Evolutionary conservation across 2,329 filamentous ascomycete species (phyloP).

Genomic region (Cytospora chrysosperma): DNA sequence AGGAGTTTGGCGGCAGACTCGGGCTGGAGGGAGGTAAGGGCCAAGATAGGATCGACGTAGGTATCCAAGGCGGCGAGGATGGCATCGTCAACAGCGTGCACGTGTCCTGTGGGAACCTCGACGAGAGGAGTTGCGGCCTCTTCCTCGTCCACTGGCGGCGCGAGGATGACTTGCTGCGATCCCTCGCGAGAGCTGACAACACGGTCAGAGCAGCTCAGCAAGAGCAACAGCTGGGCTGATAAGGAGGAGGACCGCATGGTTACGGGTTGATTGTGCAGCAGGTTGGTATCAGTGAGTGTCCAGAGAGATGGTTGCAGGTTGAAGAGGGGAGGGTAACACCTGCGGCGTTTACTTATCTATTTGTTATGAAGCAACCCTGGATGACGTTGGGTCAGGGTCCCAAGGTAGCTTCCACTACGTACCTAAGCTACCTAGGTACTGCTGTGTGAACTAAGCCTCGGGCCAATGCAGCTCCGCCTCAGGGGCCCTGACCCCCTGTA

Average conservation of each 20-base stretch:
- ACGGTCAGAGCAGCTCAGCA: conserved; percentile 15
- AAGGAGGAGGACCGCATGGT: conserved; percentile 11
- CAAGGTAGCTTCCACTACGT: too few relatives aligned
- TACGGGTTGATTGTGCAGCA: too few relatives aligned
- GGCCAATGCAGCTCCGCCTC: background rate
- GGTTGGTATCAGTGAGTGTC: background rate
- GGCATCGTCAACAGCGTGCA: conserved; percentile 7
- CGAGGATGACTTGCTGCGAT: conserved; percentile 17
- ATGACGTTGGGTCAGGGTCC: background rate
- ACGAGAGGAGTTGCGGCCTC: background rate
- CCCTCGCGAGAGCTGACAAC: conserved; percentile 7
- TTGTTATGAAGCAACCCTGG: too few relatives aligned
- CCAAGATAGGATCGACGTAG: conserved; percentile 15
- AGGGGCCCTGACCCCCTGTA: background rate
- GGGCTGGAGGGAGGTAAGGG: conserved; percentile 19
- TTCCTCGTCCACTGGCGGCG: background rate
- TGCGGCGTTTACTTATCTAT: background rate
- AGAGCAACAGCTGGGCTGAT: conserved; percentile 4
- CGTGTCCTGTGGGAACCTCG: background rate
- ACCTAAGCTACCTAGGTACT: too few relatives aligned
- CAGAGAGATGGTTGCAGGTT: too few relatives aligned
- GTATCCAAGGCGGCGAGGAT: conserved; percentile 16
- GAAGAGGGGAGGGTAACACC: too few relatives aligned
- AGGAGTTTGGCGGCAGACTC: conserved; percentile 21
- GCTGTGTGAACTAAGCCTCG: background rate